Conservation (phyloP, 768 basidiomycete genomes). For the Calocybe cyanea region DNA sequence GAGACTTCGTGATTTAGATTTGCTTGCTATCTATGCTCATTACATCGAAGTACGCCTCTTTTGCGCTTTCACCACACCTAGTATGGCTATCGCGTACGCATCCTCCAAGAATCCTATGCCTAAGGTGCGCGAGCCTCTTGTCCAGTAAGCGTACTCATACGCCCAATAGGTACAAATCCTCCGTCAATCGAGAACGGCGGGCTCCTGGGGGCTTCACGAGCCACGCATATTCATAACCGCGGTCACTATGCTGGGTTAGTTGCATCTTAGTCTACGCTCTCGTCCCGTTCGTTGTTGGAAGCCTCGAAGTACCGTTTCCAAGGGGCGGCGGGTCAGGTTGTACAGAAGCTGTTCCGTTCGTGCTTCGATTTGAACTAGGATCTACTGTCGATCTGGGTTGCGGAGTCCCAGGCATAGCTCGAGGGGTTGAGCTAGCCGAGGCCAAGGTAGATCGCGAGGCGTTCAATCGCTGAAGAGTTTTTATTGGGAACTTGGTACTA, state of each 20-base stretch:
- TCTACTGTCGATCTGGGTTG: constrained; percentile 24
- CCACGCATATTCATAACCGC: constrained; percentile 57
- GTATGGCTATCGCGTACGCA: constrained; percentile 77
- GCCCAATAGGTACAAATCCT: constrained; percentile 34
- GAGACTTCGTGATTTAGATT: constrained; percentile 14
- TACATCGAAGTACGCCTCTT: constrained; percentile 58
- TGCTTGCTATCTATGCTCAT: constrained; percentile 10
- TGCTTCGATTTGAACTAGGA: constrained; percentile 2
- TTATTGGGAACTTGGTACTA: constrained; percentile 94
- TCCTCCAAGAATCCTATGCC: constrained; percentile 51
- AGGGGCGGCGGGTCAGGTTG: constrained; percentile 14
- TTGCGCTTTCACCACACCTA: constrained; percentile 81
- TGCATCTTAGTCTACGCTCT: constrained; percentile 6
- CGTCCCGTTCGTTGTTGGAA: constrained; percentile 13
- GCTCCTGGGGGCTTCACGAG: constrained; percentile 16
- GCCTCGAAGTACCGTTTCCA: constrained; percentile 11
- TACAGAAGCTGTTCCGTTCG: constrained; percentile 17
- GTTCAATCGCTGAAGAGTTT: constrained; percentile 81
- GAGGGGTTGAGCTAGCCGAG: constrained; percentile 21
- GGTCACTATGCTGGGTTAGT: constrained; percentile 32
- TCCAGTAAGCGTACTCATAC: background rate
- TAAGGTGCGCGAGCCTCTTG: constrained; percentile 40
- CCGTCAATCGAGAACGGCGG: constrained; percentile 30
- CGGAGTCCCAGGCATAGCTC: constrained; percentile 29
- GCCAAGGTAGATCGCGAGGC: constrained; percentile 41